A percentile compares a stretch with the other conserved stretches of the same genome.
These are phyloP conservation scores for Tuber borchii DNA, from an alignment of 495 filamentous ascomycete species.

Conservation along the genomic window DNA sequence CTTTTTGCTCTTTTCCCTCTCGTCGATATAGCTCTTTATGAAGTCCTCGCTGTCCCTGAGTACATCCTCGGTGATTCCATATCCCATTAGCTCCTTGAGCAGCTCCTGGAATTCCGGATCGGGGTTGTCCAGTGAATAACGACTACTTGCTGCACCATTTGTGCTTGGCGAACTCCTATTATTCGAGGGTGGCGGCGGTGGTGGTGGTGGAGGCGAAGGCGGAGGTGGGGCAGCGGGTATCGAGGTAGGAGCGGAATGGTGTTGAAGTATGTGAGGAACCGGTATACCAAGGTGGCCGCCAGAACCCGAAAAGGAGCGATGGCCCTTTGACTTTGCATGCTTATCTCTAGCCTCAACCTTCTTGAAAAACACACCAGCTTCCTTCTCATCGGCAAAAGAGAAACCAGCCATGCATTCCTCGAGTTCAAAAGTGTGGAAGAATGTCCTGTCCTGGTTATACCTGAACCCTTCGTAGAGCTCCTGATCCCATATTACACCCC, in stretches of 20 bases:
- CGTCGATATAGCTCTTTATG: constrained; percentile 81
- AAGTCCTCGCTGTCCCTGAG: constrained; percentile 86
- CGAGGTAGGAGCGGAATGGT: constrained; percentile 31
- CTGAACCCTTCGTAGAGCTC: constrained; percentile 90
- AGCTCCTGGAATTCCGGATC: constrained; percentile 81
- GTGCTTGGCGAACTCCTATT: constrained; percentile 30
- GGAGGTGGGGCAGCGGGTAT: constrained; percentile 39
- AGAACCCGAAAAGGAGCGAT: constrained; percentile 15
- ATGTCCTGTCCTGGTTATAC: constrained; percentile 92
- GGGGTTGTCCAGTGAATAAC: constrained; percentile 65
- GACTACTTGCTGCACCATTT: constrained; percentile 46
- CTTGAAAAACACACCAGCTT: constrained; percentile 87
- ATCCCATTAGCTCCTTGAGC: constrained; percentile 63
- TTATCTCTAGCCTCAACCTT: constrained; percentile 60
- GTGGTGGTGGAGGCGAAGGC: constrained; percentile 40
- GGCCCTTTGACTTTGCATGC: constrained; percentile 33
- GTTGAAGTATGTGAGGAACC: constrained; percentile 26
- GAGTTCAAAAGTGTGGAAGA: constrained; percentile 95
- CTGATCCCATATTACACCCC: constrained; percentile 96
- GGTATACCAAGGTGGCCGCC: constrained; percentile 18
- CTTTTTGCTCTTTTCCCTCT: constrained; percentile 48
- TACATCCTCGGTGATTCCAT: constrained; percentile 89
- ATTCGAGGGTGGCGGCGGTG: constrained; percentile 29
- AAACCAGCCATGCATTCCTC: constrained; percentile 83
- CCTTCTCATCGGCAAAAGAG: constrained; percentile 92